These are phyloP conservation scores for Ganoderma sinense DNA, from an alignment of 1,284 basidiomycete species.

Conservation along the genomic window DNA sequence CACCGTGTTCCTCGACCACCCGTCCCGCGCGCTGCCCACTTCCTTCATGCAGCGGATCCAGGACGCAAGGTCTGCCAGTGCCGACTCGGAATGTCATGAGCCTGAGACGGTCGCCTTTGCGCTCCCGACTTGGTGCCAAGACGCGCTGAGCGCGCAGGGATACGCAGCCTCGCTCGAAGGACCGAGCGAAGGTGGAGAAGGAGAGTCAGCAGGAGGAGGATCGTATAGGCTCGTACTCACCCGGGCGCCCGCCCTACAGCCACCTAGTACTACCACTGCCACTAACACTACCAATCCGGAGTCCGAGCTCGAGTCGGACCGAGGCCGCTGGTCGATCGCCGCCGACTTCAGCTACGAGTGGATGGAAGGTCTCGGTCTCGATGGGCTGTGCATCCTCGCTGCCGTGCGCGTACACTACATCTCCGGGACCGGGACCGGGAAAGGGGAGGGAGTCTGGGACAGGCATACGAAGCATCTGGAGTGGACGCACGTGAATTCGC, in stretches of 20 bases:
- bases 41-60: not conserved
- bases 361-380: not conserved
- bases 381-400: not conserved
- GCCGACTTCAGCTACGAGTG: not conserved
- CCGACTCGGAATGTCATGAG: too few relatives aligned
- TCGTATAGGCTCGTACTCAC: not conserved
- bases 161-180: not conserved
- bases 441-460: too few relatives aligned
- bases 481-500: not conserved
- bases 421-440: too few relatives aligned
- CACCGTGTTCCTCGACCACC: not conserved
- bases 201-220: too few relatives aligned
- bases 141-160: not conserved
- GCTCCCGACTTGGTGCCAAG: not conserved
- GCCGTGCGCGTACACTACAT: not conserved
- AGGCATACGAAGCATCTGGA: not conserved
- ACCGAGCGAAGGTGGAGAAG: too few relatives aligned
- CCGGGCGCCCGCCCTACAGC: too few relatives aligned
- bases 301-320: too few relatives aligned
- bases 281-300: too few relatives aligned
- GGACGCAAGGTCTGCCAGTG: too few relatives aligned
- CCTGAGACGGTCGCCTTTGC: not conserved
- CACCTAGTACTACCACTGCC: too few relatives aligned
- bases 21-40: not conserved
- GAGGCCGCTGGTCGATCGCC: not conserved